phyloP scores from a whole-genome alignment of 352 stramenopile genomes.

The Phytophthora pinifolia region DNA sequence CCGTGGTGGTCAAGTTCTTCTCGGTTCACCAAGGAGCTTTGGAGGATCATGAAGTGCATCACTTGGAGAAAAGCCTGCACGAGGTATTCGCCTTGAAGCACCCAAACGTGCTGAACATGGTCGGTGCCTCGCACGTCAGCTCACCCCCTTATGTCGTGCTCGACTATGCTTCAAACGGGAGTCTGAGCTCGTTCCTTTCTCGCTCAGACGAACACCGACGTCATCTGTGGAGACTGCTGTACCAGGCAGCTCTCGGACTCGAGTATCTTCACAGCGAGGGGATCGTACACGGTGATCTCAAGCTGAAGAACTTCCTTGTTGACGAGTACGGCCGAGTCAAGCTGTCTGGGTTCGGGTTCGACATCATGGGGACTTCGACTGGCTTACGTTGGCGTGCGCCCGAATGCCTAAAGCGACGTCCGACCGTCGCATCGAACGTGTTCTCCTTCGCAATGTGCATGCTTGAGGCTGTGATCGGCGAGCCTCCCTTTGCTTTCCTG shows the following conservation, averaged over 20 bases:
- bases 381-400: slow-evolving; percentile 28
- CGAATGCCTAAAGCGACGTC: slow-evolving; percentile 23
- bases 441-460: slow-evolving; percentile 39
- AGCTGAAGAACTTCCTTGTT: slow-evolving; percentile 13
- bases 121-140: slow-evolving; percentile 26
- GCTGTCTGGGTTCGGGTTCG: slow-evolving; percentile 4
- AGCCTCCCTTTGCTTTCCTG: slow-evolving; percentile 22
- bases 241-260: slow-evolving; percentile 38
- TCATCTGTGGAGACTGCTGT: slow-evolving; percentile 15
- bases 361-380: not conserved
- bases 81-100: slow-evolving; percentile 17
- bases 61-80: slow-evolving; percentile 18
- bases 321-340: not conserved
- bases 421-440: slow-evolving; percentile 25
- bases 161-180: slow-evolving; percentile 18
- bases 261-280: slow-evolving; percentile 21
- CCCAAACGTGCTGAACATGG: slow-evolving; percentile 28
- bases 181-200: slow-evolving; percentile 10
- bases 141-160: slow-evolving; percentile 19
- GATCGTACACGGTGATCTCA: slow-evolving; percentile 11
- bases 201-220: not conserved
- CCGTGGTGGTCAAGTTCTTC: slow-evolving; percentile 34
- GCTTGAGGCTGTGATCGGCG: slow-evolving; percentile 24
- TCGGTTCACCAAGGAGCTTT: not conserved
- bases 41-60: not conserved